Base-by-base conservation (phyloP, 2,329 filamentous ascomycete species). In the Alternaria hordeiaustralica region DNA sequence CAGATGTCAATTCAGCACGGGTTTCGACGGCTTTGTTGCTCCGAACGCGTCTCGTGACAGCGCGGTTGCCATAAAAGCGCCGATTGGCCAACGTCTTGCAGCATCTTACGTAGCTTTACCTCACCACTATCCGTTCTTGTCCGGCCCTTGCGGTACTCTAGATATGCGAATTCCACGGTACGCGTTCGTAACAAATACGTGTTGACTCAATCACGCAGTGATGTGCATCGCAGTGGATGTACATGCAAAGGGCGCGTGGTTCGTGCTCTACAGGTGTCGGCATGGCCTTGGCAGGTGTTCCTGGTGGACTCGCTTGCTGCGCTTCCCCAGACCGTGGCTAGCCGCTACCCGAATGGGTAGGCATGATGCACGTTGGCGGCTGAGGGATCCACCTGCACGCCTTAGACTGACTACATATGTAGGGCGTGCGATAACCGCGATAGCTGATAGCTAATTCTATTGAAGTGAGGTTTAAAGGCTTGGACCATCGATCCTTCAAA, bases 291-390 rank as follows among this genome's bases (percentile, higher is more conserved):
- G 64, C 61, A 28, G 43, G 46, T 51, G 43, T 46, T 46, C 46
- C 44, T 15, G 45, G 58, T 67, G 68, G 68, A 68, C 56, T 69
- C 68, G 69, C 64, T 68, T 71, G 61, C 47, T 25, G 65, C 45
- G 60, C 66, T 72, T 60, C 69, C 72, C 64, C 60, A 69, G 51
- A 73, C 77, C 77, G 76, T 77, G 55, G 58, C 68, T 78, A 79
- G 71, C 77, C 75, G 77, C 45, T 67, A 66, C 71, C 49, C 55
- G 62, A 71, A 68, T 51, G 68, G 64, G 49, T 54, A 71, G 64
- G 33, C 63, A 64, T 63, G 55, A 68, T 67, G 67, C 68, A 68
- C 49, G 66, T 63, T 55, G 58, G 61, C 62, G 65, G 63, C 57
- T 41, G 36, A 41, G 36, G 36, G 36, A 41, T 65, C 67, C 64